Evolutionary conservation across 768 basidiomycete genomes (phyloP), one percentile per base, ranked within the genome.

Genomic region (Phylloporus rhodoxanthus): DNA sequence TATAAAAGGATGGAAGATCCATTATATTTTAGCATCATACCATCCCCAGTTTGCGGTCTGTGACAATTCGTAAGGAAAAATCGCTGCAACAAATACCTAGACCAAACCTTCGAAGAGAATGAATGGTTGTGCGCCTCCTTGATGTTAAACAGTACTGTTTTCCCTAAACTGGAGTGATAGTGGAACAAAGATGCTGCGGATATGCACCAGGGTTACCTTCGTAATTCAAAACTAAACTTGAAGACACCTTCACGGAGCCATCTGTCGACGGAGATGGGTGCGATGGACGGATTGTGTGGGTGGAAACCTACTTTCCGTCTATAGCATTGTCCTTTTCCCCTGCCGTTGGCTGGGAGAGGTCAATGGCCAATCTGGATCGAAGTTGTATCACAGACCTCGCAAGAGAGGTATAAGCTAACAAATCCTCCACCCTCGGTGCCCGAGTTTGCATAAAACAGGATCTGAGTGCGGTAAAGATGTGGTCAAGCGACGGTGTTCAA

Each of bases 1-100:
- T 37, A 26, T 17, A 28, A 51, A n/a, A 62, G 48, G 26, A 2
- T 5, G 4, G n/a, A 40, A 42, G 23, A 30, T 21, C n/a, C 5
- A 28, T 28, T 23, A 49, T 32, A 47, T 44, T 37, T 52, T 42
- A 30, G 19, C 26, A 43, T 11, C 59, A 43, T 76, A 85, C 87
- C 90, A 92, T 66, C 87, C 88, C 90, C 88, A 91, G 59, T 91
- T 91, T 25, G 85, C 85, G 11, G 88, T 85, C 84, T 87, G 50
- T 42, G 10, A 42, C 14, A 20, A 29, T 28, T 17, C 13, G 25
- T 62, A 45, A 69, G 57, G 34, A 17, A 40, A 42, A 11, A 45
- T 23, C 5, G 40, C 29, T 17, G 25, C 15, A 40, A 30, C 5
- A 25, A 26, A 28, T 14, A 39, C 13, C 25, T 8, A 14, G 4